phyloP scores from a whole-genome alignment of 495 filamentous ascomycete genomes.

The Achaetomiella virescens region DNA sequence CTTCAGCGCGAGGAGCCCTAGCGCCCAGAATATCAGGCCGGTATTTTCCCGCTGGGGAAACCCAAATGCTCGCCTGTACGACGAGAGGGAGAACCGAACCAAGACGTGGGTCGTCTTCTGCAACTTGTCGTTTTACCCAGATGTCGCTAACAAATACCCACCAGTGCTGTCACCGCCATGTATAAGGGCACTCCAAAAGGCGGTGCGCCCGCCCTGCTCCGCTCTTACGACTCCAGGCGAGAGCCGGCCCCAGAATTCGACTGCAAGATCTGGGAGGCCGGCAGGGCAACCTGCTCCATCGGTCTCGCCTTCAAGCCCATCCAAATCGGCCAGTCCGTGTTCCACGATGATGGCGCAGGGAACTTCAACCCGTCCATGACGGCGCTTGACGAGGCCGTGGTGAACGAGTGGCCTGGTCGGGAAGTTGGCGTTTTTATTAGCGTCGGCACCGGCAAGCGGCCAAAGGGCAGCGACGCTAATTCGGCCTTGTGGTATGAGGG shows the following conservation, averaged over 20 bases:
- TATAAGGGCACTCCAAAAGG: conserved; percentile 72
- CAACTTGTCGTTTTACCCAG: neutral
- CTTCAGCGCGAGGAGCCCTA: conserved; percentile 47
- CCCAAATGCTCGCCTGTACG: conserved; percentile 66
- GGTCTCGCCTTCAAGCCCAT: conserved; percentile 94
- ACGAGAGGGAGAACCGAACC: conserved; percentile 74
- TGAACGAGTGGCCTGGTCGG: conserved; percentile 91
- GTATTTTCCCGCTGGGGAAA: conserved; percentile 47
- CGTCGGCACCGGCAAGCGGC: conserved; percentile 86
- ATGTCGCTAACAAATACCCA: neutral
- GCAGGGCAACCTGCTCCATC: conserved; percentile 87
- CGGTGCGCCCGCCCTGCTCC: conserved; percentile 62
- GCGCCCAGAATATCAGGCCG: conserved; percentile 30
- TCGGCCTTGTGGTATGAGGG: conserved; percentile 86
- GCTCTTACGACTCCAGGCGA: conserved; percentile 90
- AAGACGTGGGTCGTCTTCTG: conserved; percentile 67
- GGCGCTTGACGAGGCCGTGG: conserved; percentile 79
- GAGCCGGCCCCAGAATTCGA: conserved; percentile 84
- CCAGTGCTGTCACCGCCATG: conserved; percentile 81
- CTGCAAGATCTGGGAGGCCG: conserved; percentile 93
- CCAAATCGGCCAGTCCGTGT: conserved; percentile 84
- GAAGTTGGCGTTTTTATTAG: conserved; percentile 86
- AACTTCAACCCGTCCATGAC: conserved; percentile 86
- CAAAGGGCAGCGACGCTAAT: conserved; percentile 59
- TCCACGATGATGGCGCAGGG: conserved; percentile 87